Evolutionary conservation across 495 filamentous ascomycete genomes (phyloP).

Genomic region (Xylaria castorea): DNA sequence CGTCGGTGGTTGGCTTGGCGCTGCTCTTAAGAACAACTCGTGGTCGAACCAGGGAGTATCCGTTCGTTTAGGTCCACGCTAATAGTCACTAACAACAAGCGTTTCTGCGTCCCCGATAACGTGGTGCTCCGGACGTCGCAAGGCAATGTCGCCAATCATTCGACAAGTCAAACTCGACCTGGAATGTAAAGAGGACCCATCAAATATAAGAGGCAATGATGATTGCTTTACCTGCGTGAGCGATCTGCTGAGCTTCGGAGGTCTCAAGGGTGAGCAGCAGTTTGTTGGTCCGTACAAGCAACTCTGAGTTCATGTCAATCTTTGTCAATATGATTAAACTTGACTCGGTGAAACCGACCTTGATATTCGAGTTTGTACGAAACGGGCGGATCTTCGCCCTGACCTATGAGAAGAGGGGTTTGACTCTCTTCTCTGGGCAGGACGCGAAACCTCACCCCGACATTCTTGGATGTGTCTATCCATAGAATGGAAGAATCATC

Average conservation of each 20-base stretch:
- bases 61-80: slow-evolving; percentile 3
- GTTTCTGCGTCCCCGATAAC: slow-evolving; percentile 15
- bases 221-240: slow-evolving; percentile 63
- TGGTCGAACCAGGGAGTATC: slow-evolving; percentile 18
- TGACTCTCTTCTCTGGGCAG: slow-evolving; percentile 31
- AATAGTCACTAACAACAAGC: slow-evolving; percentile 24
- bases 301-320: slow-evolving; percentile 51
- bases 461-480: slow-evolving; percentile 60
- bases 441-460: slow-evolving; percentile 66
- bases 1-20: slow-evolving; percentile 22
- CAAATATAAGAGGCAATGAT: slow-evolving; percentile 57
- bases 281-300: slow-evolving; percentile 65
- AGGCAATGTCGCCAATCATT: slow-evolving; percentile 7
- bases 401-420: slow-evolving; percentile 52
- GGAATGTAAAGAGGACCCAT: slow-evolving; percentile 30
- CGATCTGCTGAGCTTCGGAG: slow-evolving; percentile 57
- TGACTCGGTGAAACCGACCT: slow-evolving; percentile 49
- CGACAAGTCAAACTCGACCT: slow-evolving; percentile 3
- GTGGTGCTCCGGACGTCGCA: neutral
- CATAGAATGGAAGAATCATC: slow-evolving; percentile 57
- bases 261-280: slow-evolving; percentile 65
- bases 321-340: neutral
- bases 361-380: slow-evolving; percentile 66
- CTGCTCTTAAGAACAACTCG: slow-evolving; percentile 1
- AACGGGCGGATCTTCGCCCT: slow-evolving; percentile 64